Conservation (phyloP, 75 land plant genomes). For the Ceratopteris richardii region DNA sequence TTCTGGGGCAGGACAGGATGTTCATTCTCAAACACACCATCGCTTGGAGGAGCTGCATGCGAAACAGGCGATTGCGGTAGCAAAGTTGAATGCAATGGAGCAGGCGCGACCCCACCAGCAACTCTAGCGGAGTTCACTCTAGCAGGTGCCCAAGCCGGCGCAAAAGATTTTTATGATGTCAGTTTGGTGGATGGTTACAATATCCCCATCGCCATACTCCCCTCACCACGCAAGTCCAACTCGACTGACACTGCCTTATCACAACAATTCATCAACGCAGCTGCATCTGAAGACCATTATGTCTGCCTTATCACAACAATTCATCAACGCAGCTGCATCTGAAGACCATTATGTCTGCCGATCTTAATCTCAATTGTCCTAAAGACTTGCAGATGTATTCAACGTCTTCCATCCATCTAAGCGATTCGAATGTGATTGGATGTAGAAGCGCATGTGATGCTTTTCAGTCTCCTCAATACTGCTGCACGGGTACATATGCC, state of each 20-base stretch:
- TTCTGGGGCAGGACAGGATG: conserved; percentile 82
- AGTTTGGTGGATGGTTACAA: conserved; percentile 92
- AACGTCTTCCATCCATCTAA: too few relatives aligned
- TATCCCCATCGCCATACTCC: conserved; percentile 43
- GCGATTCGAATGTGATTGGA: conserved; percentile 33
- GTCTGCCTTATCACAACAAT: conserved; percentile 58
- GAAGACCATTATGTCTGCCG: too few relatives aligned
- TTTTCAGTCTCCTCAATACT: conserved; percentile 48
- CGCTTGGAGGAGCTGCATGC: conserved; percentile 13
- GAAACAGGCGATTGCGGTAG: conserved; percentile 69
- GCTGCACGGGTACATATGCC: conserved; percentile 64
- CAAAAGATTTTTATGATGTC: conserved; percentile 73
- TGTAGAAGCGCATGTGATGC: conserved; percentile 85
- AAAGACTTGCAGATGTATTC: conserved; percentile 37
- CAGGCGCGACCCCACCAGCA: conserved; percentile 57
- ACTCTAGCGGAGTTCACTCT: conserved; percentile 73
- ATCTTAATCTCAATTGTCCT: conserved; percentile 59
- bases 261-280: too few relatives aligned
- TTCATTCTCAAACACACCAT: conserved; percentile 18
- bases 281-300: conserved; percentile 31
- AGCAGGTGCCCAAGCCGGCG: conserved; percentile 19
- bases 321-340: too few relatives aligned
- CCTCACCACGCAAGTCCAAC: background rate
- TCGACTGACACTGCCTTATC: too few relatives aligned
- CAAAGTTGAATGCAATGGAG: conserved; percentile 49